Evolutionary conservation across 768 basidiomycete genomes (phyloP).

Genomic region (Crucibulum laeve): DNA sequence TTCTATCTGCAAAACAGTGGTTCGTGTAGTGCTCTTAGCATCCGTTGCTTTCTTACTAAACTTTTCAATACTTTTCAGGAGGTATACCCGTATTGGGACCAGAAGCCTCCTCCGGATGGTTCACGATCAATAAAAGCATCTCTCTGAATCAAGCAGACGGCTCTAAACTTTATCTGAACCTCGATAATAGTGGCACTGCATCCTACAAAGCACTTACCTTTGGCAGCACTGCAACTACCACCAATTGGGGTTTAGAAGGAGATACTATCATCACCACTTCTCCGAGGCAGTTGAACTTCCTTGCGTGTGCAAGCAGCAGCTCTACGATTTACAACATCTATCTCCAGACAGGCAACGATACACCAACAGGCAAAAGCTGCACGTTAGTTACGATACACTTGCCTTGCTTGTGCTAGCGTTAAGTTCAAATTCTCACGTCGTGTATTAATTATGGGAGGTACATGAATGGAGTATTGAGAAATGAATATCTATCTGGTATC

Average conservation of each 20-base stretch:
- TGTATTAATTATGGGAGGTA: neutral
- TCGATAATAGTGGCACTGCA: constrained; percentile 34
- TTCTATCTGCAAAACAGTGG: constrained; percentile 51
- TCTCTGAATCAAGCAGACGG: constrained; percentile 36
- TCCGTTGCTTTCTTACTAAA: neutral
- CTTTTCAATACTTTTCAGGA: constrained; percentile 20
- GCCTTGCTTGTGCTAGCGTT: constrained; percentile 34
- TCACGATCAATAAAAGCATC: constrained; percentile 45
- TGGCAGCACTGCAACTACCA: constrained; percentile 40
- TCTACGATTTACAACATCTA: constrained; percentile 40
- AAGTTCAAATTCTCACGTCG: neutral
- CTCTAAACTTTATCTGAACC: constrained; percentile 43
- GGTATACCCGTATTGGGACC: constrained; percentile 49
- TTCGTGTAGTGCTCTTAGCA: constrained; percentile 14
- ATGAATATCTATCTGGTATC: neutral
- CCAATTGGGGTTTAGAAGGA: constrained; percentile 54
- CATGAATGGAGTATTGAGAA: no score
- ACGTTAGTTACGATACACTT: constrained; percentile 37
- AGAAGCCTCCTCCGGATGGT: constrained; percentile 44
- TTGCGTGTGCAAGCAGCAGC: constrained; percentile 42
- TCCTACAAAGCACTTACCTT: constrained; percentile 48
- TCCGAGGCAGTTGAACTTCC: constrained; percentile 50
- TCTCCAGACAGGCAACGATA: constrained; percentile 47
- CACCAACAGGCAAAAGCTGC: constrained; percentile 33
- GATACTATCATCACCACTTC: constrained; percentile 54